A percentile compares a stretch with the other conserved stretches of the same genome.
These are phyloP conservation scores for Juglanconis juglandina DNA, from an alignment of 2,329 filamentous ascomycete genomes.

Conservation along the genomic window DNA sequence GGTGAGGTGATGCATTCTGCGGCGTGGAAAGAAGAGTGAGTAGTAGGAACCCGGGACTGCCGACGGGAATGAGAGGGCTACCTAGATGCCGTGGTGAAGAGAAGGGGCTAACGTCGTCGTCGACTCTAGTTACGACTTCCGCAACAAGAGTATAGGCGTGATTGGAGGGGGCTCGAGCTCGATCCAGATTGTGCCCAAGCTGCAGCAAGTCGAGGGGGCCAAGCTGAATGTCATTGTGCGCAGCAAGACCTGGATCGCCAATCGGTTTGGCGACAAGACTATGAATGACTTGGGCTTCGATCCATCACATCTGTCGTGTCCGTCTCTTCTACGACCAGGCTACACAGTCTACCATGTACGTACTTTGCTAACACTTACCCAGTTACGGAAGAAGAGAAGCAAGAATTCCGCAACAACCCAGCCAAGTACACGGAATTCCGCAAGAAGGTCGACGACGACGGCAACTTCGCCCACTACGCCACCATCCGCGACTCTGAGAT, in stretches of 20 bases:
- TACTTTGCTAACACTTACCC: neutral
- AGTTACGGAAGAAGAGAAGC: neutral
- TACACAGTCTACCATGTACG: neutral
- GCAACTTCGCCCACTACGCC: neutral
- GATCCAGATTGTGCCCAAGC: constrained; percentile 26
- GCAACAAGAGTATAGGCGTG: constrained; percentile 19
- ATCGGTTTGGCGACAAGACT: neutral
- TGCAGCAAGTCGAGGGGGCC: neutral
- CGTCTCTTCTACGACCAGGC: too few relatives aligned
- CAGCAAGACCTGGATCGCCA: neutral
- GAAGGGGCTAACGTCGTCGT: too few relatives aligned
- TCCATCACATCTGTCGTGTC: neutral
- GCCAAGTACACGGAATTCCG: constrained; percentile 6
- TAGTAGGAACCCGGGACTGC: neutral
- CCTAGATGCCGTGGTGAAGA: too few relatives aligned
- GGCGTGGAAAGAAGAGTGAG: constrained; percentile 20
- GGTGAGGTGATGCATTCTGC: constrained; percentile 29
- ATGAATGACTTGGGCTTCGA: constrained; percentile 4
- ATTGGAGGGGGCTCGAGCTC: constrained; percentile 31
- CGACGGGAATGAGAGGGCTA: neutral
- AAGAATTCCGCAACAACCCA: neutral
- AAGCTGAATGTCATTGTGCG: neutral
- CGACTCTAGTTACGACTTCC: constrained; percentile 4
- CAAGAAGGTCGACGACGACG: neutral
- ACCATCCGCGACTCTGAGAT: constrained; percentile 27